phyloP scores from a whole-genome alignment of 1,139 yeast genomes.

The Taphrina pruni region DNA sequence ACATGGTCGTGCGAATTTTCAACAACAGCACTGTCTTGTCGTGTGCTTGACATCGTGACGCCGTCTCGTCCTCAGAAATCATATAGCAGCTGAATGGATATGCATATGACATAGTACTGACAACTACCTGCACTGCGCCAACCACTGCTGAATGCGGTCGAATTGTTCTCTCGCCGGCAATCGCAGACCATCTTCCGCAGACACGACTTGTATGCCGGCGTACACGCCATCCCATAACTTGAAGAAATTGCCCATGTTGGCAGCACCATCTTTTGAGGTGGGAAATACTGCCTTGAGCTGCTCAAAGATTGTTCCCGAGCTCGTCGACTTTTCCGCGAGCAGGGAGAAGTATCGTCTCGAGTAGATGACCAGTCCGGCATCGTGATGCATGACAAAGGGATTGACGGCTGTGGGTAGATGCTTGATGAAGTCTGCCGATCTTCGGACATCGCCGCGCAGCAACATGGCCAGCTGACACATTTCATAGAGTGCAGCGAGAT shows the following conservation, averaged over 20 bases:
- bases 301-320: conserved; percentile 33
- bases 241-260: conserved; percentile 58
- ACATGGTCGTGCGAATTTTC: too few relatives aligned
- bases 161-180: conserved; percentile 54
- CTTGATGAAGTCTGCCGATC: conserved; percentile 56
- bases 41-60: too few relatives aligned
- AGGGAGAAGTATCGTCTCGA: conserved; percentile 53
- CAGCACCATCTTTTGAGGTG: conserved; percentile 51
- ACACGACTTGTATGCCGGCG: conserved; percentile 50
- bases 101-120: too few relatives aligned
- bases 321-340: conserved; percentile 45
- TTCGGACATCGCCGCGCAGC: conserved; percentile 61
- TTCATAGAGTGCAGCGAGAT: conserved; percentile 64
- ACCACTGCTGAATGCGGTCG: conserved; percentile 57
- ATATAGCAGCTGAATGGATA: too few relatives aligned
- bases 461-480: conserved; percentile 61
- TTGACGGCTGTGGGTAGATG: conserved; percentile 65
- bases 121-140: conserved; percentile 42
- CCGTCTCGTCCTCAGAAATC: too few relatives aligned
- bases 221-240: conserved; percentile 53
- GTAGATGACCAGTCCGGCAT: conserved; percentile 54
- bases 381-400: conserved; percentile 65
- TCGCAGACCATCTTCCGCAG: conserved; percentile 53
- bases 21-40: too few relatives aligned
- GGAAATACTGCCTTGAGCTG: conserved; percentile 48